Conservation (phyloP, 495 filamentous ascomycete species). For the Staphylotrichum tortipilum region DNA sequence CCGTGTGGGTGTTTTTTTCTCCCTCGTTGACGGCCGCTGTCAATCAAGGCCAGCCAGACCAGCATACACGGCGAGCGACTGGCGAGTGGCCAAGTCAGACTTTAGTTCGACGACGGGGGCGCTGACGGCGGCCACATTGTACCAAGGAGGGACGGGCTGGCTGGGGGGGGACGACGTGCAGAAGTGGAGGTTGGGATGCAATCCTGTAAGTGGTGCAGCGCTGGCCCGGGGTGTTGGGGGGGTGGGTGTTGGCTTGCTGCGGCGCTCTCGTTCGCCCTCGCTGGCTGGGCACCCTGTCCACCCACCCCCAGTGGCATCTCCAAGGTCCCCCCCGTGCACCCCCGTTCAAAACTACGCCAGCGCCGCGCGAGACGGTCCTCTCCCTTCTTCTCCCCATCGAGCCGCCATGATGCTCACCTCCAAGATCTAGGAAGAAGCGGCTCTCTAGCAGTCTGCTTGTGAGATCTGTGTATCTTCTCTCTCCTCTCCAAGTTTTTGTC, state of each 20-base stretch:
- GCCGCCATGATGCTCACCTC: slow-evolving; percentile 40
- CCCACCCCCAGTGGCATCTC: slow-evolving; percentile 10
- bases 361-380: slow-evolving; percentile 25
- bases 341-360: slow-evolving; percentile 39
- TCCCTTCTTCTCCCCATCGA: slow-evolving; percentile 34
- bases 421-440: slow-evolving; percentile 42
- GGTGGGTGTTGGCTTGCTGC: background rate
- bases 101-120: too few relatives aligned
- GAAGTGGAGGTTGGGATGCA: slow-evolving; percentile 4
- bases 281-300: slow-evolving; percentile 2
- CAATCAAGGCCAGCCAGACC: too few relatives aligned
- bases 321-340: background rate
- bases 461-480: slow-evolving; percentile 26
- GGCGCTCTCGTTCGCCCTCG: too few relatives aligned
- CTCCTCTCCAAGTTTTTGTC: slow-evolving; percentile 7
- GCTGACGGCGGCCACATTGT: too few relatives aligned
- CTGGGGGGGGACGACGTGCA: background rate
- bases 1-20: too few relatives aligned
- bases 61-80: too few relatives aligned
- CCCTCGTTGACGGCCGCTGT: too few relatives aligned
- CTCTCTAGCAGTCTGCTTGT: slow-evolving; percentile 41
- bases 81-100: too few relatives aligned
- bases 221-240: background rate
- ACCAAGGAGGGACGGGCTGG: too few relatives aligned
- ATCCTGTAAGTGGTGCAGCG: background rate